Percentiles rank a stretch among this genome's conserved stretches.
Evolutionary conservation across 2,329 filamentous ascomycete species (phyloP).

Genomic region (Tolypocladium tundrense): DNA sequence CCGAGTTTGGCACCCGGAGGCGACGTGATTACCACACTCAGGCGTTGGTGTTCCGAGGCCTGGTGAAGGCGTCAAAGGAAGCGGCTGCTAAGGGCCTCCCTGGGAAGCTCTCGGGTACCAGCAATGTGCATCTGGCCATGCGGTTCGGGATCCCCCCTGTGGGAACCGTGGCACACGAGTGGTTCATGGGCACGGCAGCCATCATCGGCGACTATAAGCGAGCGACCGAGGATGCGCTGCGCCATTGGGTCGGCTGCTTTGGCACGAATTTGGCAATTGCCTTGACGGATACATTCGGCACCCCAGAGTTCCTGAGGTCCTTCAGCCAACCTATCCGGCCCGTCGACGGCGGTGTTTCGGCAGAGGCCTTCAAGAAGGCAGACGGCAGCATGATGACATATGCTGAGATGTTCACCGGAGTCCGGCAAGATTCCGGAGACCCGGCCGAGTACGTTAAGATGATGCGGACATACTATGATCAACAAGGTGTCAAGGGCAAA

Average conservation of each 20-base stretch:
- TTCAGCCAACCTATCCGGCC: constrained; percentile 58
- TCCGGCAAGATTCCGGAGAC: constrained; percentile 86
- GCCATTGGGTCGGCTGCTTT: constrained; percentile 87
- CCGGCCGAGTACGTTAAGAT: constrained; percentile 67
- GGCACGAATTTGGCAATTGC: constrained; percentile 78
- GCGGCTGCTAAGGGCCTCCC: constrained; percentile 51
- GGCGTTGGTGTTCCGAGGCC: constrained; percentile 76
- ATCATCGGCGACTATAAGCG: constrained; percentile 76
- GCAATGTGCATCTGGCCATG: constrained; percentile 96
- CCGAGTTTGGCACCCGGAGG: constrained; percentile 86
- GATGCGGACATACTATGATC: constrained; percentile 74
- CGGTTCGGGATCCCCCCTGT: constrained; percentile 75
- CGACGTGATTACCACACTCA: constrained; percentile 93
- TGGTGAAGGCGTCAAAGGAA: constrained; percentile 69
- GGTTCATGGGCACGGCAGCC: constrained; percentile 98
- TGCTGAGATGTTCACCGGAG: constrained; percentile 71
- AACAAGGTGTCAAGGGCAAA: constrained; percentile 61
- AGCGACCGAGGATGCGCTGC: constrained; percentile 75
- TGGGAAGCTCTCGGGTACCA: constrained; percentile 77
- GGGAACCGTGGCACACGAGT: constrained; percentile 89
- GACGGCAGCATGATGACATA: constrained; percentile 50
- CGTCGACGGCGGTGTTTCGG: constrained; percentile 28
- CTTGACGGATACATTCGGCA: constrained; percentile 93
- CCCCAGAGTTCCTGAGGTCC: constrained; percentile 72
- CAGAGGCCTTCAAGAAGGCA: constrained; percentile 29